Base-by-base conservation (phyloP, 2,329 filamentous ascomycete genomes). In the Apiospora saccharicola region DNA sequence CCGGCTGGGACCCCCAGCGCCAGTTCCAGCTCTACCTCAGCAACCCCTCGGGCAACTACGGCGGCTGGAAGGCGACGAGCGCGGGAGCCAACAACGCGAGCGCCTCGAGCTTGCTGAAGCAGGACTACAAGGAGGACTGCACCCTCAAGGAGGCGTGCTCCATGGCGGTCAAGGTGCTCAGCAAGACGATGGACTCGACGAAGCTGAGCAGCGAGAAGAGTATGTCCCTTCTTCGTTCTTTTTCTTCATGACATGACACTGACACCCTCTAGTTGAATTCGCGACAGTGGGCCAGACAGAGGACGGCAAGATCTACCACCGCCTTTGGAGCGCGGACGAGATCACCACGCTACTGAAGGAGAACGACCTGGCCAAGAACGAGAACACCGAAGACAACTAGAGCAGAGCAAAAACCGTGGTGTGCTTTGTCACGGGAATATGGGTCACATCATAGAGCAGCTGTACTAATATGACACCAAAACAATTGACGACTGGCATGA, bases 151-250 rank as follows among this genome's bases (percentile, higher is more conserved):
- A 99, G 86, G 96, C 97, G 5, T 99, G 96, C 82, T 95, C 93
- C 71, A 93, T 98, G 89, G 96, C 96, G 14, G 96, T 99, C 82
- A 99, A 99, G 90, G 96, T 99, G 75, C 86, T 99, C 76, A 98
- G 96, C 90, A 99, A 99, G 91, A 99, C 96, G 7, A 99, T 99
- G 97, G 96, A 99, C 83, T 98, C 95, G 71, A 98, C 96, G 71
- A 99, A 98, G 89, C 86, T 99, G 81, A 98, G 95, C 87, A 98
- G 95, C 81, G 96, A 99, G 89, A 99, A 99, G 90, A 98, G 95
- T 98, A 86, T 84, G 94, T 88, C 57, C 34, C 19, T n/a, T n/a
- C n/a, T n/a, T n/a, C n/a, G n/a, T n/a, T n/a, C n/a, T n/a, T n/a
- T n/a, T n/a, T n/a, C n/a, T n/a, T n/a, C n/a, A n/a, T 26, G 8